Evolutionary conservation across 2,329 filamentous ascomycete genomes (phyloP), one percentile per base, ranked within the genome.

Genomic region (Biscogniauxia sp.): DNA sequence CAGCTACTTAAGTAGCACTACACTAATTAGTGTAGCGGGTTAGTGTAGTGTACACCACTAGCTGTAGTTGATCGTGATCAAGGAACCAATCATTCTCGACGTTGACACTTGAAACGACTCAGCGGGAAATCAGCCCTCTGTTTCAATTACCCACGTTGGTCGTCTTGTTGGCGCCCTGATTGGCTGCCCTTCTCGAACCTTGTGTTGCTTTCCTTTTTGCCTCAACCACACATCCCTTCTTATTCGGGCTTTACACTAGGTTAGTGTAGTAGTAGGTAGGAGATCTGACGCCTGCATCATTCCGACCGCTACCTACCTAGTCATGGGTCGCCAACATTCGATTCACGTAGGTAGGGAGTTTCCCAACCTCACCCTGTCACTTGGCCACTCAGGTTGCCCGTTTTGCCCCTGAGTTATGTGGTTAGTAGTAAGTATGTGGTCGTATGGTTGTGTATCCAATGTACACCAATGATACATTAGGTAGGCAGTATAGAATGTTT

Each of bases 61-160:
- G 20, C 11, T 25, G 20, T 53, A 17, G 51, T 53, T 17, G 20
- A n/a, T 51, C 51, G 20, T 53, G 53, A 20, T 55, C 28, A 9
- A 49, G 8, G 25, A 20, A 20, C 54, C 54, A 56, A 56, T 56
- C 37, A 51, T 8, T 50, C 19, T 20, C 5, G 20, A 41, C n/a
- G 20, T 26, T 19, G 9, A 9, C 7, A 26, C 32, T 49, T 56
- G 54, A 56, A 56, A 49, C 54, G 20, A 56, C 26, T 55, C 53
- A 17, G 37, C 11, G 4, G 5, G 9, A 54, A 26, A 6, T 23
- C 17, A n/a, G 53, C 17, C 25, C 28, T 50, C 3, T 56, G 54
- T 56, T 56, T 56, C 54, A 56, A 56, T 41, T 56, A 41, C 19
- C 20, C 20, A 56, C 32, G 20, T 28, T 20, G 17, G 11, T 41